A percentile compares a stretch with the other conserved stretches of the same genome.
Evolutionary conservation across 169 alveolate genomes (phyloP).

Genomic region (Plasmodium sp.): DNA sequence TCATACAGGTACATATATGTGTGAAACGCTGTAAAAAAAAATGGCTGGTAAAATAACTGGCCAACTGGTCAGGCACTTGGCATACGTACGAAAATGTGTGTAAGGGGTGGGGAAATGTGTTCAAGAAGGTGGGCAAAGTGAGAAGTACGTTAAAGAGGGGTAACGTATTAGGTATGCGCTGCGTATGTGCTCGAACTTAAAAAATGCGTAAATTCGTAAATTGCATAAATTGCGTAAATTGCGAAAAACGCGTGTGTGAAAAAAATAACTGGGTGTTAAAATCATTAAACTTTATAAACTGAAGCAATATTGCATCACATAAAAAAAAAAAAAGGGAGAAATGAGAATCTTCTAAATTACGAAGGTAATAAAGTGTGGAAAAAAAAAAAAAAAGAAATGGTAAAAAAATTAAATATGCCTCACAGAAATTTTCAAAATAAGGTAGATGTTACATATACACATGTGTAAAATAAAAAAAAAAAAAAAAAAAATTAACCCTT

Average conservation of each 20-base stretch:
- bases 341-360: not conserved
- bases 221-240: not conserved
- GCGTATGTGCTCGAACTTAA: not conserved
- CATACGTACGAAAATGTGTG: not conserved
- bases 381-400: not conserved
- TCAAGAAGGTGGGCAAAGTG: not conserved
- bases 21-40: not conserved
- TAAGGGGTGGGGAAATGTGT: not conserved
- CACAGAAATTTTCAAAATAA: not conserved
- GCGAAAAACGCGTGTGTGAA: not conserved
- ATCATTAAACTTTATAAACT: not conserved
- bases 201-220: not conserved
- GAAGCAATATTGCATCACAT: not conserved
- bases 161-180: not conserved
- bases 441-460: slow-evolving; percentile 10
- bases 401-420: not conserved
- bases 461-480: not conserved
- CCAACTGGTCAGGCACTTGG: not conserved
- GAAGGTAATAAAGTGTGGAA: not conserved
- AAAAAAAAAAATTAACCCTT: not conserved
- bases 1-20: not conserved
- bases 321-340: not conserved
- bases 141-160: not conserved
- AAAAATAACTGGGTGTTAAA: not conserved
- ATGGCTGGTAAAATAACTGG: not conserved